phyloP scores from a whole-genome alignment of 2,329 filamentous ascomycete species.

The Alternaria infectoria region DNA sequence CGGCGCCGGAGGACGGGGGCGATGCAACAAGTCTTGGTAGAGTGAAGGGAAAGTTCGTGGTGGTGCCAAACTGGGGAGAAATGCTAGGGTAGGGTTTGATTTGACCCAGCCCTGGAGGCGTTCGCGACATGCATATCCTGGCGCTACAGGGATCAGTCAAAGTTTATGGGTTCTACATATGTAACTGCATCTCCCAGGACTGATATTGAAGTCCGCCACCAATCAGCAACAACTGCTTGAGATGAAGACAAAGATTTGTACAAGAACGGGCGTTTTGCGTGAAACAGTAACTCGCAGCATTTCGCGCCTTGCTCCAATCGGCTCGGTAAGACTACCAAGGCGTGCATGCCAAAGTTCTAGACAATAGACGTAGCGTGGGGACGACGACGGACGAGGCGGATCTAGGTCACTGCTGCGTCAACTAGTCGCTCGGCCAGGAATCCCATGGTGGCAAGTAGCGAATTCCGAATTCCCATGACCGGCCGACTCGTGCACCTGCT shows the following conservation, averaged over 20 bases:
- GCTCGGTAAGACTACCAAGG: not conserved
- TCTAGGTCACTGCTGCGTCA: not conserved
- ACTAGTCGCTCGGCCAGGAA: slow-evolving; percentile 6
- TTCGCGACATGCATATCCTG: not conserved
- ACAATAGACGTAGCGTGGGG: not conserved
- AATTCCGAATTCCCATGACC: not conserved
- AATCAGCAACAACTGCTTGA: not conserved
- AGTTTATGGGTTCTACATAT: not conserved
- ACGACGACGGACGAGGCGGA: not conserved
- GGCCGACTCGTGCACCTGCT: not conserved
- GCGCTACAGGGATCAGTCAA: not conserved
- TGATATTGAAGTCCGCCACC: not conserved
- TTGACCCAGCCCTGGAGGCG: not conserved
- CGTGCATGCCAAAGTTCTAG: not conserved
- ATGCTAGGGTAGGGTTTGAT: slow-evolving; percentile 49
- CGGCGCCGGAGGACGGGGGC: slow-evolving; percentile 45
- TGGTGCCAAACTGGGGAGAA: slow-evolving; percentile 65
- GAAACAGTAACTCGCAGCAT: not conserved
- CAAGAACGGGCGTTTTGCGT: not conserved
- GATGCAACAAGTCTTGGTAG: slow-evolving; percentile 64
- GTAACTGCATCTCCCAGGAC: not conserved
- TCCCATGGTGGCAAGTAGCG: not conserved
- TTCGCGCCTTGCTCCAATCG: not conserved
- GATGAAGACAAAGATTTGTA: not conserved
- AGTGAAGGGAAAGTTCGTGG: slow-evolving; percentile 69